Base-by-base conservation (phyloP, 352 stramenopile species). In the Globisporangium sylvaticum region DNA sequence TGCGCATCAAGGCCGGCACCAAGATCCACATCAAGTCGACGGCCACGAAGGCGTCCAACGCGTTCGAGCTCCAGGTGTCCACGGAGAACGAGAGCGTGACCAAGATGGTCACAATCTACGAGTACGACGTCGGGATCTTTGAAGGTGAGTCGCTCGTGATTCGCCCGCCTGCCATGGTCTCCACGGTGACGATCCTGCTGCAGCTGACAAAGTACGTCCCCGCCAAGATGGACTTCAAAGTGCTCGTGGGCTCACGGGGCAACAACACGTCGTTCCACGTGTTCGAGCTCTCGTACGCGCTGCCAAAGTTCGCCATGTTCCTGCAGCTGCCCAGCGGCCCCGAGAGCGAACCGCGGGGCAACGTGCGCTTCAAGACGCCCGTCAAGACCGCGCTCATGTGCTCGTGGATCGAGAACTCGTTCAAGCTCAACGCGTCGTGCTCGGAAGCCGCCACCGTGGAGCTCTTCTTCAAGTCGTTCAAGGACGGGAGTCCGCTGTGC, bases 291-390 rank as follows among this genome's bases (percentile, higher is more conserved):
- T 73, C 74, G 10, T 90, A 90, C 66, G 72, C 69, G 14, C 56
- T 98, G 22, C 86, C 90, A 20, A 96, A 94, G 68, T 98, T 98
- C 57, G 88, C 89, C 59, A 81, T 81, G 61, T 97, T 96, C 68
- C 68, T 78, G 39, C 78, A 84, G 29, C 72, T 96, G 29, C 68
- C 75, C 8, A 48, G 63, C 1, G 56, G 61, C 1, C 54, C 73
- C 4, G 66, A 82, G 65, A 67, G 64, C 0, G 72, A 74, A 8
- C 79, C 82, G 0, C 66, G 79, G 64, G 87, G 87, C 39, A 77
- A 52, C 57, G 84, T 95, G 57, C 81, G 77, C 9, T 95, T 95
- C 69, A 76, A 62, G 39, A 95, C 83, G 22, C 84, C 84, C 2
- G 73, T 91, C 24, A 91, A 92, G 58, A 67, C 85, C 2, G 77